These are phyloP conservation scores for Bruguiera hainesii DNA, from an alignment of 441 rosid genomes.

Conservation along the genomic window DNA sequence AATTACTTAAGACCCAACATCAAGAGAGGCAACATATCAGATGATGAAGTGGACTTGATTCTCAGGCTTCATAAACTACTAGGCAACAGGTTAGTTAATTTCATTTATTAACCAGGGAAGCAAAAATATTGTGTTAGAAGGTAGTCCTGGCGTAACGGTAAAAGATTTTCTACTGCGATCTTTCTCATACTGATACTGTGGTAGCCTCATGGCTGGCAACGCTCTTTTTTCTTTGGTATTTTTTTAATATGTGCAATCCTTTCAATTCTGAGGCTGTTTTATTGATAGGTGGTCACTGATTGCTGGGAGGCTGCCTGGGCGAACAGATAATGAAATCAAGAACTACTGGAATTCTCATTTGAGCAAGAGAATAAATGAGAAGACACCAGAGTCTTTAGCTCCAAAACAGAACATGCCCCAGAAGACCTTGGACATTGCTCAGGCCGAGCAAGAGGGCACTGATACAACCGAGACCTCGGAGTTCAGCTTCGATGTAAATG, in stretches of 20 bases:
- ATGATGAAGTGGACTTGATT: conserved; percentile 62
- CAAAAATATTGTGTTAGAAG: background rate
- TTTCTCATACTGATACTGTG: no score
- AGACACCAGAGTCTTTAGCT: conserved; percentile 15
- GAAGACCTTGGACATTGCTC: background rate
- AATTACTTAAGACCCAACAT: conserved; percentile 62
- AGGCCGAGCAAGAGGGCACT: conserved; percentile 7
- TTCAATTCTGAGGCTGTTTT: no score
- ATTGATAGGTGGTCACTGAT: conserved; percentile 66
- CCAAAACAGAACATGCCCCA: conserved; percentile 1
- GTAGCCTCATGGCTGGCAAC: background rate
- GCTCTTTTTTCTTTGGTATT: background rate
- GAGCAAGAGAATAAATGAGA: conserved; percentile 46
- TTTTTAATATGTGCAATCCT: background rate
- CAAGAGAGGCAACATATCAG: conserved; percentile 69
- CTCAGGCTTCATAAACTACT: conserved; percentile 61
- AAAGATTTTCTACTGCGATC: no score
- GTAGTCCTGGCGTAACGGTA: no score
- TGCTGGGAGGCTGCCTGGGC: conserved; percentile 88
- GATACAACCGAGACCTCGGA: conserved; percentile 11
- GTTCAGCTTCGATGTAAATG: conserved; percentile 26
- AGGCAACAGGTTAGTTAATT: conserved; percentile 47
- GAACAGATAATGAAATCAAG: conserved; percentile 71
- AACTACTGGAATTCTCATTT: conserved; percentile 80
- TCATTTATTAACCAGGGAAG: no score